These are phyloP conservation scores for Dictyostelium discoideum DNA, from an alignment of 78 protist genomes.

Conservation along the genomic window dicty_2.7 NC_007090.3:5204001-5204500, in stretches of 20 bases:
- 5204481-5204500: neutral
- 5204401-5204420: conserved; percentile 14
- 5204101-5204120: neutral
- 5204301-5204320: neutral
- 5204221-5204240: neutral
- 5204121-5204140: neutral
- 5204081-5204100: neutral
- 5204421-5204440: conserved; percentile 23
- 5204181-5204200: conserved; percentile 4
- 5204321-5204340: conserved; percentile 18
- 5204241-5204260: conserved; percentile 12
- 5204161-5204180: neutral
- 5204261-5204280: neutral
- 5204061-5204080: neutral
- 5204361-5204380: neutral
- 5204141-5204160: neutral
- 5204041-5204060: neutral
- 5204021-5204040: neutral
- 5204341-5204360: neutral
- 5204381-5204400: conserved; percentile 6
- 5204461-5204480: neutral
- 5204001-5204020: neutral
- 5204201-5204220: neutral
- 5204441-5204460: neutral
- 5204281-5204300: conserved; percentile 26